Evolutionary conservation across 2,329 filamentous ascomycete species (phyloP), one percentile per base, ranked within the genome.

Genomic region (Annulohypoxylon truncatum): DNA sequence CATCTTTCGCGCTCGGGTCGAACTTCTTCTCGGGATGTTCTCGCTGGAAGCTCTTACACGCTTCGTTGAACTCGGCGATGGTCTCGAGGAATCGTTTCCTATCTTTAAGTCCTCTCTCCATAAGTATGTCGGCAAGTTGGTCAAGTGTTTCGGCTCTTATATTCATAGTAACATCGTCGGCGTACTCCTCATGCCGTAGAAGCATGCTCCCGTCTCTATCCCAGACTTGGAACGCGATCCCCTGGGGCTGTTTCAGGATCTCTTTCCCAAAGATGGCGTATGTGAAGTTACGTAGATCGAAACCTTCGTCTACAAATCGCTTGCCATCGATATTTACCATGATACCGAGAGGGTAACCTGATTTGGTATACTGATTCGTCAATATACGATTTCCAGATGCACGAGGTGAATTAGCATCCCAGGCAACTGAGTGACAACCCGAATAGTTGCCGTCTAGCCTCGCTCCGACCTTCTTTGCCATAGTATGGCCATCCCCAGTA

Each of bases 281-380:
- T 0, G 89, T 91, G 72, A 87, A 90, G 72, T 91, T 91, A 2
- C 89, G 80, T 68, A 90, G 75, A 69, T 91, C 89, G 7, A 86
- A 71, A 0, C 89, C 89, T 72, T 92, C 89, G 69, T 91, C 89
- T 0, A 91, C 87, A 71, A 91, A 91, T 1, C 89, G 80, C 42
- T 83, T 72, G 0, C 89, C 89, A 0, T 83, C 72, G 0, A 76
- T 75, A 70, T 92, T 91, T 13, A 91, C 61, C 84, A 90, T 91
- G 10, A 91, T 69, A 0, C 89, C 89, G 0, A 91, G 79, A 0
- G 89, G 89, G 69, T 91, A 91, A 0, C 89, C 89, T 0, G 86
- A 89, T 72, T 92, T 92, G 5, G 89, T 92, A 72, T 85, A 90
- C 74, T 90, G 84, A 71, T 92, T 91, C 2, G 89, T 88, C 1